These are phyloP conservation scores for Zea luxurians DNA, from an alignment of 176 grass and related monocot species.

Conservation along the genomic window DNA sequence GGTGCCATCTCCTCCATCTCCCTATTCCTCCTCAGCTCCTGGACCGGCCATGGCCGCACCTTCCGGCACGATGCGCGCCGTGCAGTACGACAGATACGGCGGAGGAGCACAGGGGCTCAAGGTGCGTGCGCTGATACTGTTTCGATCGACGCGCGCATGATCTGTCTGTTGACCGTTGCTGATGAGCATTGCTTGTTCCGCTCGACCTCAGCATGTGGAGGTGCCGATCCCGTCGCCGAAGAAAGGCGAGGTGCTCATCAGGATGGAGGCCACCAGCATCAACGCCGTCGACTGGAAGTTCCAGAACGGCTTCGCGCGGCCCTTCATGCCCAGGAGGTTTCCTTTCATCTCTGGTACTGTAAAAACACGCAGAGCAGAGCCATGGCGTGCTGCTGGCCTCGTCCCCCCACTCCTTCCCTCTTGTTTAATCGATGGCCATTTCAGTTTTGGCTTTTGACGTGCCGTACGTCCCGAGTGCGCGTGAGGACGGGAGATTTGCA, in stretches of 20 bases:
- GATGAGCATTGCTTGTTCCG: too few species aligned
- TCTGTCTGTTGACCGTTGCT: too few species aligned
- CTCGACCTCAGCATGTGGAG: conserved; percentile 47
- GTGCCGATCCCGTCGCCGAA: conserved; percentile 57
- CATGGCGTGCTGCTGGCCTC: too few species aligned
- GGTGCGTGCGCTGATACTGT: not conserved
- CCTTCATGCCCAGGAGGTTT: conserved; percentile 59
- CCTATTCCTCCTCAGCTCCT: not conserved
- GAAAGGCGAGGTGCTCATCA: conserved; percentile 58
- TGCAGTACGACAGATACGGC: conserved; percentile 55
- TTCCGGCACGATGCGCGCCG: conserved; percentile 44
- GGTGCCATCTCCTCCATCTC: not conserved
- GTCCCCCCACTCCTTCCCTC: too few species aligned
- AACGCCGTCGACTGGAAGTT: conserved; percentile 66
- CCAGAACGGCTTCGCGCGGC: conserved; percentile 56
- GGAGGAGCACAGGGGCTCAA: conserved; percentile 46
- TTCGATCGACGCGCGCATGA: too few species aligned
- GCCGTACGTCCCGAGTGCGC: not conserved
- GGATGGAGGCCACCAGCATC: conserved; percentile 63
- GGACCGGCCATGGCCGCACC: conserved; percentile 3
- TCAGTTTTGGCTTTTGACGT: not conserved
- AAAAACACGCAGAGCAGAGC: not conserved
- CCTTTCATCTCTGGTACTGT: conserved; percentile 34
- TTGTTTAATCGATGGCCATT: not conserved
- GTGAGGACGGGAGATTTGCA: not conserved